Evolutionary conservation across 75 land plant species (phyloP), one percentile per base, ranked within the genome.

Genomic region (Sequoia sempervirens): DNA sequence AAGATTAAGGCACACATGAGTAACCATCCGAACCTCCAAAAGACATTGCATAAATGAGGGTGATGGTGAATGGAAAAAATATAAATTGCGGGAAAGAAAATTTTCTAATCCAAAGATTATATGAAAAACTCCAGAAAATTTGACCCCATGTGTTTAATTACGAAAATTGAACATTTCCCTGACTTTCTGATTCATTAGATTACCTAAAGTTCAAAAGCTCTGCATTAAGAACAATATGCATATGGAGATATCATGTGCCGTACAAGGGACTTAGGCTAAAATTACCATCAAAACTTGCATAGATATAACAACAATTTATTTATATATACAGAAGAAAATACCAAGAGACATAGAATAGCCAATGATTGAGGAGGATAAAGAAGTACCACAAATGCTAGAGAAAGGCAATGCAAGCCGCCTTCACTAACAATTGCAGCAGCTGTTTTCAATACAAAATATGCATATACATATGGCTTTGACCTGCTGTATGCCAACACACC

Each of bases 341-440:
- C n/a, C 6, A 61, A 20, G 5, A 61, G 12, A 69, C 30, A 26
- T 23, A 68, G 69, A 68, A 28, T 68, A 68, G 28, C 34, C 72
- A 68, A 5, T 43, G n/a, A 76, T 8, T 78, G 32, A 41, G 50
- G 23, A 78, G 80, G 46, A 78, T n/a, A 11, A 43, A 78, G 32
- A 7, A 50, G 74, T 90, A 95, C 96, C 93, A 95, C 87, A 85
- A 89, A 93, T 32, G 93, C 96, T 9, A 93, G 89, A 43, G 95
- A 81, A 26, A 95, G 86, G 86, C 95, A 90, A 18, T 82, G 82
- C n/a, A 90, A 73, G 82, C 90, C 88, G 52, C 93, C 95, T 38
- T 92, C 90, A 68, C 84, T 80, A 37, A 93, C 83, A 89, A 94
- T 92, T 56, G 58, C 85, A 66, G 90, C 85, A 37, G 92, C 79